These are phyloP conservation scores for Leccinum ponderosum DNA, from an alignment of 1,284 basidiomycete genomes.

Conservation along the genomic window DNA sequence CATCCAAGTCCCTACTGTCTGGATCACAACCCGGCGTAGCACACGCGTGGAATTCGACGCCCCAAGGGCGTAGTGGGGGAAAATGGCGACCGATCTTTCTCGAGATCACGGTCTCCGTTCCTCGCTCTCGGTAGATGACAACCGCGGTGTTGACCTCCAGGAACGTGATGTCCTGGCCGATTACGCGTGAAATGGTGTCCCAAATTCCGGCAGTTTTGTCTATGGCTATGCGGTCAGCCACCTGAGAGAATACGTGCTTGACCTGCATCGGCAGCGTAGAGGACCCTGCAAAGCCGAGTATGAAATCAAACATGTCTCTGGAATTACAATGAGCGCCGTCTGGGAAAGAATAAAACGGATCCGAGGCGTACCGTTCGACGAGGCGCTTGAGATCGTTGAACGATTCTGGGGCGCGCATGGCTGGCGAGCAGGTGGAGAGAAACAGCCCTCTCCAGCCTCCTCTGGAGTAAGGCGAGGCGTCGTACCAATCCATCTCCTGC, in stretches of 20 bases:
- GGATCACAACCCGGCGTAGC: neutral
- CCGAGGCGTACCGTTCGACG: neutral
- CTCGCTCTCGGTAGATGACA: neutral
- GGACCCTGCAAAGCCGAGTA: neutral
- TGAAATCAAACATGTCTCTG: neutral
- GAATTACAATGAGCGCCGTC: neutral
- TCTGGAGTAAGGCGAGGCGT: neutral
- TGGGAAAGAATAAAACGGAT: too few species aligned
- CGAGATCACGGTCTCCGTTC: neutral
- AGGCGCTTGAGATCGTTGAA: neutral
- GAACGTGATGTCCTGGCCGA: neutral
- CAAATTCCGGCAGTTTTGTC: neutral
- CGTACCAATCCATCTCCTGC: neutral
- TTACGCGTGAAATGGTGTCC: neutral
- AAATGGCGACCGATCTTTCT: neutral
- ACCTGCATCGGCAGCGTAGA: neutral
- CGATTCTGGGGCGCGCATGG: neutral
- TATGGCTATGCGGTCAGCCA: neutral
- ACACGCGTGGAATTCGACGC: neutral
- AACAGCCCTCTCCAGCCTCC: neutral
- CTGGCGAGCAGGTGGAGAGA: neutral
- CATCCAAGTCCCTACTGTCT: neutral
- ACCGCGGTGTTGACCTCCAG: neutral
- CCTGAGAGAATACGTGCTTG: neutral
- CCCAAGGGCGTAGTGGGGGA: neutral